Base-by-base conservation (phyloP, 352 stramenopile genomes). In the Phytopythium oedochilum region DNA sequence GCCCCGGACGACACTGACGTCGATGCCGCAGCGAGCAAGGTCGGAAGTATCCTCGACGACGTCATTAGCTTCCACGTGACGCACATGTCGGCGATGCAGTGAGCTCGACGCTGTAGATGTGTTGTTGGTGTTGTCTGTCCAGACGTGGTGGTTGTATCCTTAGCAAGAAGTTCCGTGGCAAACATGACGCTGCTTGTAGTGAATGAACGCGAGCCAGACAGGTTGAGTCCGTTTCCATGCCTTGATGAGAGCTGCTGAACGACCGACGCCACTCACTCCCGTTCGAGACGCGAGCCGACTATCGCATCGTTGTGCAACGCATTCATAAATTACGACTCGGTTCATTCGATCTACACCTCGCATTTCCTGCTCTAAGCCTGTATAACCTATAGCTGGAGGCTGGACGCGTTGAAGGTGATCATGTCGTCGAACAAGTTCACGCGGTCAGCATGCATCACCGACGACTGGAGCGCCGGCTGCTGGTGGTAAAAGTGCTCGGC, bases 31-130 rank as follows among this genome's bases (percentile, higher is more conserved):
- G 25, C 63, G 32, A 32, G 18, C 42, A 61, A 61, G 23, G 49
- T 70, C 40, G 73, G 53, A 35, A 77, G 55, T 52, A 67, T 80
- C 53, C 54, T 80, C 17, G 71, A 80, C 59, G 71, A 80, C 45
- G 73, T 80, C 50, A 68, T 80, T 58, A 69, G 70, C 55, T 80
- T 77, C 51, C 71, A 80, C 25, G 70, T 79, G 49, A 51, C 67
- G 11, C 64, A 75, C 51, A 52, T 76, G 34, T 52, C 45, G 28
- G 5, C 45, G 5, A 20, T 25, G 17, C 45, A 39, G 28, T 52
- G 39, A 45, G 39, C 10, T 23, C 14, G 10, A 20, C 8, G n/a
- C 20, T 18, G 39, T 45, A 26, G n/a, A 45, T 63, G 32, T 50
- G 18, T 50, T 31, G 40, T 50, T 14, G 11, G 25, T 26, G 20